Base-by-base conservation (phyloP, 768 basidiomycete genomes). In the Tylopilus cervinicoccineus region DNA sequence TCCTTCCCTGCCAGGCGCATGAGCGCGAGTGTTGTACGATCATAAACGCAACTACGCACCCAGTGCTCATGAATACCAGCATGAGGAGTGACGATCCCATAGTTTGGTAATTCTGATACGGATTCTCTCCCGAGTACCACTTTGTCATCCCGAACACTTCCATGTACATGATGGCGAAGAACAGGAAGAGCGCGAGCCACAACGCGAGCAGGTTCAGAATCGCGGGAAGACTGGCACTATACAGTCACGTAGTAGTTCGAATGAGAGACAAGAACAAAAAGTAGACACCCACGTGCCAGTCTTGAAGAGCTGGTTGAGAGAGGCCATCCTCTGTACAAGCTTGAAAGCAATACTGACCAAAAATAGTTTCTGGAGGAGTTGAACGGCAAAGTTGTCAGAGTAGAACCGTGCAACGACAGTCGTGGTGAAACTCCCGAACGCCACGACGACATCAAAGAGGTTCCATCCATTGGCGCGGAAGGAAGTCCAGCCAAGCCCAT, bases 391-490 rank as follows among this genome's bases (percentile, higher is more conserved):
- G 23, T 76, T 76, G 19, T 67, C 69, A 2, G 72, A 57, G 19
- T 67, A 68, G 57, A 86, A 77, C 5, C 77, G 77, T 33, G 90
- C 81, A 19, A 88, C 70, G 24, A 94, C 62, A 0, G 89, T 95
- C 1, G 93, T 93, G 33, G 83, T 75, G 58, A 94, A 82, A 56
- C 86, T 89, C 6, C 95, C 94, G 3, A 70, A 72, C 16, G 92
- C 83, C 22, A 89, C 84, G 13, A 90, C 58, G 36, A 93, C 68
- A 56, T 97, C 94, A 66, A 94, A 97, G 1, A 93, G 58, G 62
- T 95, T 96, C 94, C 95, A 97, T 6, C 93, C 91, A 56, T 93
- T 91, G 26, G 83, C 80, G n/a, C 77, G 76, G 74, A 90, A 96
- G 62, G 86, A 88, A 14, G 65, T 66, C 82, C 84, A 86, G 2